Base-by-base conservation (phyloP, 192 early-diverging fungal genomes). In the Backusella circina region DNA sequence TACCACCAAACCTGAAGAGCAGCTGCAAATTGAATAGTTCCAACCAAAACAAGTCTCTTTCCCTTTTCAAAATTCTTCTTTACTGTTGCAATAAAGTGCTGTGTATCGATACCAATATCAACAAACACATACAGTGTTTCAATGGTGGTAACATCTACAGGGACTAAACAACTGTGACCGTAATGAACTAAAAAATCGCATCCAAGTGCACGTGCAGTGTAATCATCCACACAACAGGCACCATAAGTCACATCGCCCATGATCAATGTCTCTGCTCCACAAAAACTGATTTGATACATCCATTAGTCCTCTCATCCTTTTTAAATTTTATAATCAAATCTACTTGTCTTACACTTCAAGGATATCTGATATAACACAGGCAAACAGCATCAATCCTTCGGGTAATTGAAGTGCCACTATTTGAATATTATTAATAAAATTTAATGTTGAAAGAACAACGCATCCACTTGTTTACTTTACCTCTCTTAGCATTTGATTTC, bases 231-330 rank as follows among this genome's bases (percentile, higher is more conserved):
- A 80, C 98, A 99, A 79, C 98, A 99, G 6, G 98, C 98, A 21
- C 98, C 98, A 76, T 99, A 99, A 0, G 98, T 99, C 0, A 99
- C 98, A 80, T 99, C 98, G 33, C 96, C 97, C 96, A 99, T 98
- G 32, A 99, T 91, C 13, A 99, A 85, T 6, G 95, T 95, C 74
- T 98, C 96, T 0, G 95, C 96, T 7, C 86, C 81, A 74, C 91
- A 90, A 79, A 95, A 97, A 66, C 86, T 83, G 44, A 33, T 18
- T 64, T 12, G 5, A 3, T 64, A 5, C 57, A 64, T 64, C n/a
- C n/a, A n/a, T 30, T 64, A 41, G 15, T 15, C 16, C 16, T 41
- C 39, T 15, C 13, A 41, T 13, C 2, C 2, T 4, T 16, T 41
- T 41, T n/a, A n/a, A n/a, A n/a, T 16, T 16, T 41, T 41, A 16